Conservation (phyloP, 805 yeast genomes). For the Wickerhamiella kurtzmanii region DNA sequence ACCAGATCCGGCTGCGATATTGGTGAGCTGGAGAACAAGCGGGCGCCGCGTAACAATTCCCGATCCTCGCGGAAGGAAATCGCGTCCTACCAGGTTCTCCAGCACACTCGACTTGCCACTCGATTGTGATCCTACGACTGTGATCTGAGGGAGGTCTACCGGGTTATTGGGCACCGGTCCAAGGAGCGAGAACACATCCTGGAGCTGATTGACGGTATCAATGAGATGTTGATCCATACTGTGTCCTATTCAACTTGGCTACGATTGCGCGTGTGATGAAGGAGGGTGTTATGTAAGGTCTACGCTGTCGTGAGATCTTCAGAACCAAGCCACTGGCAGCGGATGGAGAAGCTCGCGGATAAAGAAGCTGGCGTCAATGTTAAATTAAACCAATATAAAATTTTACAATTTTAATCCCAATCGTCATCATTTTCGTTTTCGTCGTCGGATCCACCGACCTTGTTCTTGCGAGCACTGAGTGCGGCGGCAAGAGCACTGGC, state of each 20-base stretch:
- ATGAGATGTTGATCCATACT: slow-evolving; percentile 65
- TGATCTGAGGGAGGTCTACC: slow-evolving; percentile 74
- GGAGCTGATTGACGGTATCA: slow-evolving; percentile 70
- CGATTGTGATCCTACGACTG: slow-evolving; percentile 85
- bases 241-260: not conserved
- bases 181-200: slow-evolving; percentile 83
- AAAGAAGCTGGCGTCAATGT: no score
- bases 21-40: slow-evolving; percentile 62
- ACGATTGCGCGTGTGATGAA: no score
- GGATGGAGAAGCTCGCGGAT: no score
- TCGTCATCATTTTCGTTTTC: slow-evolving; percentile 72
- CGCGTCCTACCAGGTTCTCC: slow-evolving; percentile 84
- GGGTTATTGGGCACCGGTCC: slow-evolving; percentile 63
- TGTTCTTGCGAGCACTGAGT: slow-evolving; percentile 63
- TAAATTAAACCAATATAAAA: no score
- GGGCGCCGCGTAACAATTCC: slow-evolving; percentile 91
- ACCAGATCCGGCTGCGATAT: slow-evolving; percentile 26
- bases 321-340: no score
- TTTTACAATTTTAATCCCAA: slow-evolving; percentile 36
- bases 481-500: slow-evolving; percentile 89
- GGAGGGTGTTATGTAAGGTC: not conserved
- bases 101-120: slow-evolving; percentile 81
- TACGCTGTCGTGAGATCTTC: no score
- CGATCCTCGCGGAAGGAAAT: slow-evolving; percentile 78
- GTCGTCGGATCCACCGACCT: slow-evolving; percentile 69